These are phyloP conservation scores for Amanita fuliginea DNA, from an alignment of 768 basidiomycete genomes.

Conservation along the genomic window DNA sequence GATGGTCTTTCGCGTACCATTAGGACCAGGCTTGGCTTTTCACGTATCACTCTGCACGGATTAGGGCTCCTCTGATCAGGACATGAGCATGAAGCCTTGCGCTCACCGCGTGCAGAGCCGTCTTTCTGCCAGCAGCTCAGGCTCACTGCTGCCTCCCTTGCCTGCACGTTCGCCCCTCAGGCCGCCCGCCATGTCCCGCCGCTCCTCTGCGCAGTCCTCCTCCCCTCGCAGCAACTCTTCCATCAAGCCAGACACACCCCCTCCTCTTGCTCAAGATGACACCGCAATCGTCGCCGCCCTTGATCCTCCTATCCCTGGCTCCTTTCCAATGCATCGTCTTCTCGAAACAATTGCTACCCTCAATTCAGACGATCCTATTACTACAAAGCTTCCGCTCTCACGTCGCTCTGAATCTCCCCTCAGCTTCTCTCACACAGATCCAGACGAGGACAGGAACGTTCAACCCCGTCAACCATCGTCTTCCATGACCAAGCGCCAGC, in stretches of 20 bases:
- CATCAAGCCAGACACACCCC: not conserved
- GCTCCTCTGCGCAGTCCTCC: slow-evolving; percentile 1
- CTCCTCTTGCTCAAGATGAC: slow-evolving; percentile 2
- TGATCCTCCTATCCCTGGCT: slow-evolving; percentile 7
- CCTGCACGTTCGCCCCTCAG: slow-evolving; percentile 17
- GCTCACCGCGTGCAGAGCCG: slow-evolving; percentile 3
- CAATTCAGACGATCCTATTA: not conserved
- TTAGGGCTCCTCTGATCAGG: not conserved
- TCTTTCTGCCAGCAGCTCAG: slow-evolving; percentile 4
- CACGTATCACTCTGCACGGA: not conserved
- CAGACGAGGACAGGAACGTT: slow-evolving; percentile 7
- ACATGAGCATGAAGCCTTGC: not conserved
- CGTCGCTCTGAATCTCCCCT: not conserved
- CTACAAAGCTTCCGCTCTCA: not conserved
- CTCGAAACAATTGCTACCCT: slow-evolving; percentile 1
- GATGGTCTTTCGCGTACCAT: too few relatives aligned
- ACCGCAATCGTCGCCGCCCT: slow-evolving; percentile 1
- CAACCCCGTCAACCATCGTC: not conserved
- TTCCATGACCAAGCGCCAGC: slow-evolving; percentile 54
- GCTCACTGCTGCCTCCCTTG: slow-evolving; percentile 8
- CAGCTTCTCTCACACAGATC: not conserved
- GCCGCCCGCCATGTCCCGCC: slow-evolving; percentile 11
- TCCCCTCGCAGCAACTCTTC: not conserved
- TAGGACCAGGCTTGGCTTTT: not conserved
- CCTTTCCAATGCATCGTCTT: slow-evolving; percentile 3